Evolutionary conservation across 108 stramenopile species (phyloP), one percentile per base, ranked within the genome.

Genomic region (Conticribra weissflogii): DNA sequence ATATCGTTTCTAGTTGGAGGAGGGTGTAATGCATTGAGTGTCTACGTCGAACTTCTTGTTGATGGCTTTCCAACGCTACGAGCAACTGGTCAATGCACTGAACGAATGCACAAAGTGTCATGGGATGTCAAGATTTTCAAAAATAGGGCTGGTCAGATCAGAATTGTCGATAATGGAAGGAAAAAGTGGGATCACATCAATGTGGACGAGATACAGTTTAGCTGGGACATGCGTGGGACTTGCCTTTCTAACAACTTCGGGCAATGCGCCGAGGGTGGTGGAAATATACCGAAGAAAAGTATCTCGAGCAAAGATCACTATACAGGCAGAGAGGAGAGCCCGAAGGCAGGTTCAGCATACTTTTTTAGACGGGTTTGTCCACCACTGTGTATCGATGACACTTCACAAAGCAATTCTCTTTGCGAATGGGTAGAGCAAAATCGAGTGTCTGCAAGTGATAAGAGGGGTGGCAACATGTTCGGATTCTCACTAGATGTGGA

Each of bases 21-120:
- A 16, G 94, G 94, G 2, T 95, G 94, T 62, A 85, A 93, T 65
- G 68, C 78, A 44, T 31, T 71, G 27, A 70, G 63, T 34, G 74
- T 61, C n/a, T 95, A 85, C 67, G 85, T 93, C 9, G 94, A 95
- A 50, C 84, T 95, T 8, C 49, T 92, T 17, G 86, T 90, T n/a
- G 94, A 95, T 64, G 90, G 91, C 7, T 74, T 69, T 24, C 59
- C 83, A 9, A 80, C 90, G 7, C 71, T 84, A 16, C 59, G 85
- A 19, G 84, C 75, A 1, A 93, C 94, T n/a, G 94, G 94, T 9
- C 54, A 33, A 29, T 95, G 94, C 48, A 3, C 36, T 44, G 92
- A 91, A 75, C 53, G 54, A 23, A 88, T 95, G 89, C 73, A 81
- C 1, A 30, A 23, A 19, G 66, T 75, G 23, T 29, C 45, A n/a